A percentile compares a stretch with the other conserved stretches of the same genome.
These are phyloP conservation scores for Peronosclerospora sorghi DNA, from an alignment of 352 stramenopile genomes.

Conservation along the genomic window DNA sequence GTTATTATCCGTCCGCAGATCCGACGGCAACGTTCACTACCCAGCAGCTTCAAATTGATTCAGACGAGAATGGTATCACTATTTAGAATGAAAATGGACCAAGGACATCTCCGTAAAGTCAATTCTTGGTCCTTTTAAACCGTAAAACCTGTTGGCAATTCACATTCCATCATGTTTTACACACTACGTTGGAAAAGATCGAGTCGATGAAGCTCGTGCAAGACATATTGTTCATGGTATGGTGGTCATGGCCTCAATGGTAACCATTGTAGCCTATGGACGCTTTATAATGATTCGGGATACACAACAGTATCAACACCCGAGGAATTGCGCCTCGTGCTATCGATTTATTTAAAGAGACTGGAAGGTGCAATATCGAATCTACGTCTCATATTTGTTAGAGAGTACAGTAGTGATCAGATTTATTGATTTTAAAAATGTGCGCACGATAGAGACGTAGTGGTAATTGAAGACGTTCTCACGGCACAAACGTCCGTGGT, in stretches of 20 bases:
- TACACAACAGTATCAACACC: conserved; percentile 86
- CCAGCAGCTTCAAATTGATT: conserved; percentile 68
- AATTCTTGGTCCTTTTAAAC: conserved; percentile 40
- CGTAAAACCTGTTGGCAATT: conserved; percentile 82
- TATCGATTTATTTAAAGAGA: conserved; percentile 84
- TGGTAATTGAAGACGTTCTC: conserved; percentile 79
- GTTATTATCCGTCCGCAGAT: conserved; percentile 79
- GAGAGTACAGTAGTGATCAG: conserved; percentile 94
- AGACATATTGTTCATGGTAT: conserved; percentile 82
- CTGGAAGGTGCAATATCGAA: conserved; percentile 79
- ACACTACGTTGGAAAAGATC: conserved; percentile 86
- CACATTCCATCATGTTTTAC: conserved; percentile 88
- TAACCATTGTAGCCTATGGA: conserved; percentile 82
- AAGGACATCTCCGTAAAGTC: conserved; percentile 17
- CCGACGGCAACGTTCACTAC: conserved; percentile 67
- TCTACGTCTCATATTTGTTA: conserved; percentile 89
- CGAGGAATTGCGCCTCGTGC: conserved; percentile 81
- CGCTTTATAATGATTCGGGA: conserved; percentile 90
- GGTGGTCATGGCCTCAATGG: conserved; percentile 83
- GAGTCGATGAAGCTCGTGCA: conserved; percentile 85
- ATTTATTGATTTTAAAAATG: conserved; percentile 87
- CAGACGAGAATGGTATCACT: conserved; percentile 65
- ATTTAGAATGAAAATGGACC: conserved; percentile 23
- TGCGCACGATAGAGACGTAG: conserved; percentile 38
- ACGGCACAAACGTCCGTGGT: conserved; percentile 78